Evolutionary conservation across 805 yeast genomes (phyloP).

Genomic region (Komagataella kurtzmanii): DNA sequence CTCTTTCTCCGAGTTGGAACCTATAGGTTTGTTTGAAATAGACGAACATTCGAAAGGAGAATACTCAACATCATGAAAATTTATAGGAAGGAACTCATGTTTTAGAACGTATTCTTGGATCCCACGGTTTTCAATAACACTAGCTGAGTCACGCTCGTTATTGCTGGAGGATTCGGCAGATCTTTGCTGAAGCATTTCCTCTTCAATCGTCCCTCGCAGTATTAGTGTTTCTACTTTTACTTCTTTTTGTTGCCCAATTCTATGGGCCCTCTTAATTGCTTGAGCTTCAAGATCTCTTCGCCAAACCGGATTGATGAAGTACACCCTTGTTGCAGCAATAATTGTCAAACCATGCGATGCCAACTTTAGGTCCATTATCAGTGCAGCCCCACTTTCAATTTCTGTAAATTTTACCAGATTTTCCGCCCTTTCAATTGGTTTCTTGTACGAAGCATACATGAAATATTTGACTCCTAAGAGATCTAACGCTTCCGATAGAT

Average conservation of each 20-base stretch:
- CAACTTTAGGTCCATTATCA: slow-evolving; percentile 53
- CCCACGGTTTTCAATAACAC: slow-evolving; percentile 44
- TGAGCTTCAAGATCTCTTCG: slow-evolving; percentile 57
- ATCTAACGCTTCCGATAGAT: slow-evolving; percentile 51
- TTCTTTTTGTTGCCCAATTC: slow-evolving; percentile 56
- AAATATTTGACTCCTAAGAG: slow-evolving; percentile 45
- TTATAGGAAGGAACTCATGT: slow-evolving; percentile 29
- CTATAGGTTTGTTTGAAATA: background rate
- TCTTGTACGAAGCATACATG: slow-evolving; percentile 50
- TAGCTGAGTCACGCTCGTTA: slow-evolving; percentile 9
- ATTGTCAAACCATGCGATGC: slow-evolving; percentile 64
- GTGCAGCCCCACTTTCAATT: slow-evolving; percentile 32
- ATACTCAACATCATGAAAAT: slow-evolving; percentile 19
- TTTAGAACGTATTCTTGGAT: slow-evolving; percentile 41
- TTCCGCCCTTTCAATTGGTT: slow-evolving; percentile 32
- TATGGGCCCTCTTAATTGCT: slow-evolving; percentile 65
- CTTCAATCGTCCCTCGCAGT: slow-evolving; percentile 49
- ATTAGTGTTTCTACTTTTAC: slow-evolving; percentile 61
- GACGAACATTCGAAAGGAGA: slow-evolving; percentile 20
- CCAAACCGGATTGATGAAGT: slow-evolving; percentile 66
- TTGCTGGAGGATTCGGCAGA: background rate
- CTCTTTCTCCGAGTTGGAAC: background rate
- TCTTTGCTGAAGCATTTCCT: slow-evolving; percentile 41
- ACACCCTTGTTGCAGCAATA: slow-evolving; percentile 54
- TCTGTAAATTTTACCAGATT: slow-evolving; percentile 38